Evolutionary conservation across 306 rosid genomes (phyloP).

Genomic region (Ammopiptanthus mongolicus): DNA sequence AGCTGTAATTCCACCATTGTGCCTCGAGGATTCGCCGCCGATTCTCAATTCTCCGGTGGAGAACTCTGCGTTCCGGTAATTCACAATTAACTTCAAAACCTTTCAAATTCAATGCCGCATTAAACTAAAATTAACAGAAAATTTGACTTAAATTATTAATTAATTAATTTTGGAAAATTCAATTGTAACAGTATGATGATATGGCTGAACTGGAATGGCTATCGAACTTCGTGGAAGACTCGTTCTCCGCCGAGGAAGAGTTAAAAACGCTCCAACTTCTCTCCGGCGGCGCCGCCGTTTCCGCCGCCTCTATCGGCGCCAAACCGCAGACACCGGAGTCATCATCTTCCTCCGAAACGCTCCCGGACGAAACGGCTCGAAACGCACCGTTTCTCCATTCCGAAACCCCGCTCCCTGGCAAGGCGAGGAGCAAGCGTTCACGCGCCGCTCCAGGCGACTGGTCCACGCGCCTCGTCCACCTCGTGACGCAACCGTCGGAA

Average conservation of each 20-base stretch:
- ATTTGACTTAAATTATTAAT: background rate
- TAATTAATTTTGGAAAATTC: background rate
- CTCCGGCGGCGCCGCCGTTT: slow-evolving; percentile 9
- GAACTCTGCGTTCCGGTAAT: slow-evolving; percentile 86
- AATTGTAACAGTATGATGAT: slow-evolving; percentile 61
- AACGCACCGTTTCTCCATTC: slow-evolving; percentile 54
- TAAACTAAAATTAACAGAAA: background rate
- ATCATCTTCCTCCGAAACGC: slow-evolving; percentile 73
- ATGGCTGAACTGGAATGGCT: slow-evolving; percentile 96
- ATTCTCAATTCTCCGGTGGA: slow-evolving; percentile 64
- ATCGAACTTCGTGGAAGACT: slow-evolving; percentile 90
- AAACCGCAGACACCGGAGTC: slow-evolving; percentile 76
- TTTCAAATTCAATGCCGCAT: background rate
- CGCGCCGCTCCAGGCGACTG: slow-evolving; percentile 94
- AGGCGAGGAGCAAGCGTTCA: slow-evolving; percentile 93
- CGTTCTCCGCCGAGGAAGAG: slow-evolving; percentile 76
- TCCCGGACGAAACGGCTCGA: slow-evolving; percentile 21
- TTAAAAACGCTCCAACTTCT: slow-evolving; percentile 58
- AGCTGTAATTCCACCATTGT: slow-evolving; percentile 67
- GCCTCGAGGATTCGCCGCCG: slow-evolving; percentile 45
- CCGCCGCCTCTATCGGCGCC: background rate
- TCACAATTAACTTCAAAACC: background rate
- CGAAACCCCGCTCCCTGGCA: slow-evolving; percentile 85
- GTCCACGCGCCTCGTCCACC: slow-evolving; percentile 93
- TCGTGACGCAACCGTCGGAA: slow-evolving; percentile 14